phyloP scores from a whole-genome alignment of 306 rosid species.

The Rubus parviflorus region DNA sequence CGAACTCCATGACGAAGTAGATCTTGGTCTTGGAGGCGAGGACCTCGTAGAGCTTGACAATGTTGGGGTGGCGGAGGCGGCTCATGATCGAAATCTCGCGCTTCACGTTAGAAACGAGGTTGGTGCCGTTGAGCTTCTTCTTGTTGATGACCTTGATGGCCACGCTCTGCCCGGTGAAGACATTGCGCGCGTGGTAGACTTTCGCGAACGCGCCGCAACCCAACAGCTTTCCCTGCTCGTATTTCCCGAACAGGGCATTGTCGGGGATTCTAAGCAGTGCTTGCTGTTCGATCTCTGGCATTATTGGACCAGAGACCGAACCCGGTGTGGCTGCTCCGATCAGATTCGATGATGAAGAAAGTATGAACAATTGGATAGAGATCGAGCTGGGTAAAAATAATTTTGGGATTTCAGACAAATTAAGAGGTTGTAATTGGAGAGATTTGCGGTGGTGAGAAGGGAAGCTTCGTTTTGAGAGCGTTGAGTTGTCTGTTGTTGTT shows the following conservation, averaged over 20 bases:
- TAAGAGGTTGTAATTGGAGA: background rate
- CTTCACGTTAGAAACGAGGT: slow-evolving; percentile 47
- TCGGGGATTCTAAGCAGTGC: background rate
- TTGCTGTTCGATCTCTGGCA: slow-evolving; percentile 26
- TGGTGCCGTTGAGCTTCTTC: slow-evolving; percentile 42
- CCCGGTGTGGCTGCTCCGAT: background rate
- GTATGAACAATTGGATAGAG: background rate
- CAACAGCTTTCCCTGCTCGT: slow-evolving; percentile 59
- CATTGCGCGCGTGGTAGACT: slow-evolving; percentile 65
- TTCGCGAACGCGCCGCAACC: slow-evolving; percentile 86
- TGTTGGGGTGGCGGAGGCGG: slow-evolving; percentile 55
- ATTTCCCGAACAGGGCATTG: slow-evolving; percentile 54
- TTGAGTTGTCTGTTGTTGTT: background rate
- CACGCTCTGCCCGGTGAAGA: slow-evolving; percentile 46
- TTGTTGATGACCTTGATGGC: slow-evolving; percentile 68
- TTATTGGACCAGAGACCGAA: slow-evolving; percentile 35
- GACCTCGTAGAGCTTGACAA: slow-evolving; percentile 66
- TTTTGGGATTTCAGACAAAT: too few relatives aligned
- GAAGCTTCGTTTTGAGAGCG: slow-evolving; percentile 10
- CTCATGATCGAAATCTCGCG: slow-evolving; percentile 71
- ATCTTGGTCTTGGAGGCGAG: slow-evolving; percentile 66
- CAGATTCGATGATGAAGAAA: background rate
- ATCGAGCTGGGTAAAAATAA: too few relatives aligned
- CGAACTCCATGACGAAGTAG: slow-evolving; percentile 62
- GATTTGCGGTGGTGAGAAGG: background rate